Percentiles rank a stretch among this genome's conserved stretches.
Evolutionary conservation across 306 rosid species (phyloP).

Genomic region (Begonia peltatifolia): DNA sequence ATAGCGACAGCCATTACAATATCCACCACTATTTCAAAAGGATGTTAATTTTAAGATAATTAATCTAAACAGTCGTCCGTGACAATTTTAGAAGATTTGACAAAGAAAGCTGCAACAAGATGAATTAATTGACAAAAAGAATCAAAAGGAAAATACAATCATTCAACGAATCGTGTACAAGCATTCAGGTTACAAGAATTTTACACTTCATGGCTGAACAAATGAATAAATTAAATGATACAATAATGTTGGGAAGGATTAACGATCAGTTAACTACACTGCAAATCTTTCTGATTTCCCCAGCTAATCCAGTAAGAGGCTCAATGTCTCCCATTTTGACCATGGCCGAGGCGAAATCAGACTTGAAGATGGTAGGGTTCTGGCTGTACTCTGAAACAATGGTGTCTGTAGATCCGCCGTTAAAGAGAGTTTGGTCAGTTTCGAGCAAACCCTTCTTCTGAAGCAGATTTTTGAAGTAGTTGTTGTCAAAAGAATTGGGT

Average conservation of each 20-base stretch:
- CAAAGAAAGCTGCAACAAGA: too few species aligned
- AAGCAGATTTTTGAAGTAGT: slow-evolving; percentile 37
- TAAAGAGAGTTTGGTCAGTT: slow-evolving; percentile 26
- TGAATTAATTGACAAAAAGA: too few species aligned
- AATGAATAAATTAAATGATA: too few species aligned
- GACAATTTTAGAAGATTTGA: too few species aligned
- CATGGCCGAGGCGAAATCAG: slow-evolving; percentile 17
- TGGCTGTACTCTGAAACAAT: slow-evolving; percentile 13
- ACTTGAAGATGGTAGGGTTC: slow-evolving; percentile 3
- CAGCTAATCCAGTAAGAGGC: slow-evolving; percentile 13
- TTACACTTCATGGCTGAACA: too few species aligned
- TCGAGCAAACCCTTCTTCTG: slow-evolving; percentile 43
- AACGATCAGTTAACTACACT: slow-evolving; percentile 12
- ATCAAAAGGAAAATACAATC: too few species aligned
- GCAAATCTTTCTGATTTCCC: slow-evolving; percentile 14
- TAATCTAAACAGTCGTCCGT: too few species aligned
- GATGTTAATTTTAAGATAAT: too few species aligned
- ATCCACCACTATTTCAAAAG: background rate
- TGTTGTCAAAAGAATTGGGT: slow-evolving; percentile 42
- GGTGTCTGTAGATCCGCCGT: slow-evolving; percentile 13
- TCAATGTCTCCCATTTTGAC: slow-evolving; percentile 17
- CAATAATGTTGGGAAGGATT: too few species aligned
- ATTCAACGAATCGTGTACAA: too few species aligned
- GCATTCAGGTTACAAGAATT: too few species aligned
- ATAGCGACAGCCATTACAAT: too few species aligned